Evolutionary conservation across 1,284 basidiomycete genomes (phyloP).

Genomic region (Wolfiporia cocos): DNA sequence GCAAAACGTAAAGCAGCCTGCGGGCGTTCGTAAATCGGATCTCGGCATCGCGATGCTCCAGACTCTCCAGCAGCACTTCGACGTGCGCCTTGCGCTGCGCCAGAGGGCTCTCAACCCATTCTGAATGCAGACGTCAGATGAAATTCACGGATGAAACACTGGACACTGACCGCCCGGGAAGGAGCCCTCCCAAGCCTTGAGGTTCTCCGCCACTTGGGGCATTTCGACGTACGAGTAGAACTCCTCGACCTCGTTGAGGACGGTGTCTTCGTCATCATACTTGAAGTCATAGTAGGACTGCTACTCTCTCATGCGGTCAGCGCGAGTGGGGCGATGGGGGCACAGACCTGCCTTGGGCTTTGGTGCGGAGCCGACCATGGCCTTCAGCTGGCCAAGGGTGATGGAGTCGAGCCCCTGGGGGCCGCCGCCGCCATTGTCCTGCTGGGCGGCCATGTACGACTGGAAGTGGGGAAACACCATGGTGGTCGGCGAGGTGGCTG

Average conservation of each 20-base stretch:
- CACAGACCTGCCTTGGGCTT: slow-evolving; percentile 65
- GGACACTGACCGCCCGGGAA: slow-evolving; percentile 61
- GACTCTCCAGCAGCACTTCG: slow-evolving; percentile 74
- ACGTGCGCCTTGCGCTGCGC: slow-evolving; percentile 65
- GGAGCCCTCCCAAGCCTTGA: slow-evolving; percentile 83
- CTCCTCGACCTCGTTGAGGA: slow-evolving; percentile 95
- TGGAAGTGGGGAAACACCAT: slow-evolving; percentile 26
- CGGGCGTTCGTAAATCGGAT: slow-evolving; percentile 84
- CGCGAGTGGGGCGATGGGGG: slow-evolving; percentile 4
- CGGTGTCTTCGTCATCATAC: slow-evolving; percentile 92
- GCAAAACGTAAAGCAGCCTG: slow-evolving; percentile 82
- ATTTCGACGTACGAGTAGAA: slow-evolving; percentile 99
- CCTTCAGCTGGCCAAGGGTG: slow-evolving; percentile 76
- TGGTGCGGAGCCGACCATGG: slow-evolving; percentile 61
- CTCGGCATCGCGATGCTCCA: slow-evolving; percentile 83
- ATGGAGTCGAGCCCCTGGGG: slow-evolving; percentile 54
- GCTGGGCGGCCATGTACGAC: slow-evolving; percentile 14
- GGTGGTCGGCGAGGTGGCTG: slow-evolving; percentile 4
- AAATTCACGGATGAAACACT: slow-evolving; percentile 10
- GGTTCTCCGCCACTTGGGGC: slow-evolving; percentile 83
- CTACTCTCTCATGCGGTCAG: slow-evolving; percentile 35
- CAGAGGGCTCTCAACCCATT: slow-evolving; percentile 72
- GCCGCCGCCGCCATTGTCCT: slow-evolving; percentile 12
- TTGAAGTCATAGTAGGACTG: slow-evolving; percentile 85
- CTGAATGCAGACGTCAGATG: slow-evolving; percentile 31